Evolutionary conservation across 2,329 filamentous ascomycete genomes (phyloP), one percentile per base, ranked within the genome.

Genomic region (Aspergillus neoniger): DNA sequence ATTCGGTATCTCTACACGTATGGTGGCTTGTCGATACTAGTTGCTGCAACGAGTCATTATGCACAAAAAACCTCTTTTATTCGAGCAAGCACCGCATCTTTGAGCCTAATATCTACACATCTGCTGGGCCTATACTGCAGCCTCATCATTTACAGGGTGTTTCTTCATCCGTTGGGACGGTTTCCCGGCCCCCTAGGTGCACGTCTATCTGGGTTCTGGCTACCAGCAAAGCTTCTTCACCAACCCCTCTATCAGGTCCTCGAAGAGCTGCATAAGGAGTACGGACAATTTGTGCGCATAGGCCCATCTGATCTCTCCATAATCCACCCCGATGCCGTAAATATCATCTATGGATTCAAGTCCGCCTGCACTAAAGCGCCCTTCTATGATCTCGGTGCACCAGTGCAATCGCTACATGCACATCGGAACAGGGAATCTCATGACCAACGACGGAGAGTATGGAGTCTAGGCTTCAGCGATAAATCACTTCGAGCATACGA

Each of bases 401-500:
- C 74, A 19, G 66, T 72, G 12, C 61, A 65, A 1, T 77, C 77
- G 0, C 65, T 83, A 57, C 76, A 80, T 47, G 74, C 74, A 17
- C 71, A 67, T 4, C 73, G 80, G 4, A 71, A 78, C 49, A 69
- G 69, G 47, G 58, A 63, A n/a, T 19, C 70, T 23, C 79, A 81
- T 67, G 76, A 79, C 59, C 66, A 69, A 8, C 70, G 79, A 23
- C 70, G 79, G 8, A 69, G 75, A 10, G 67, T 78, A 25, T 82
- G 79, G 79, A 74, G 72, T 54, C 63, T 69, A 9, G 79, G 73
- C 0, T 81, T 81, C 64, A 76, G 73, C 57, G 74, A 77, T 59
- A 76, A 73, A 56, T 72, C 75, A 5, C 59, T 81, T 21, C 71
- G 77, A 3, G 76, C 74, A 4, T 81, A 81, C 60, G 79, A 81